Evolutionary conservation across 192 early-diverging fungal genomes (phyloP).

Genomic region (Linnemannia hyalina): DNA sequence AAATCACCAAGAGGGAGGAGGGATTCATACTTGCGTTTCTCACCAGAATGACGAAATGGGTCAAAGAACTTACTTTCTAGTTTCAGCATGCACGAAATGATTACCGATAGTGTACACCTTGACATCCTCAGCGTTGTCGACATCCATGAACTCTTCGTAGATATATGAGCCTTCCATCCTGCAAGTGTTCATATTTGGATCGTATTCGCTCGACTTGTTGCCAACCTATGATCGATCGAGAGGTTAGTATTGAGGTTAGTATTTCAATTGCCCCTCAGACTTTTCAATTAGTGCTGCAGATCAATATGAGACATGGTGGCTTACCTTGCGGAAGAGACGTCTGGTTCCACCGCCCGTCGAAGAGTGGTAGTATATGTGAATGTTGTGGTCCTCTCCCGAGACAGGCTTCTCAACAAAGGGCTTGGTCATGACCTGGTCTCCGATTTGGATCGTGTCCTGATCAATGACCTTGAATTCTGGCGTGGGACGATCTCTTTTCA

Average conservation of each 20-base stretch:
- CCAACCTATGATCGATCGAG: slow-evolving; percentile 67
- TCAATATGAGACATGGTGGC: neutral
- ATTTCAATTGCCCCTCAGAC: neutral
- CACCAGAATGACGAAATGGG: neutral
- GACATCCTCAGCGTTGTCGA: slow-evolving; percentile 94
- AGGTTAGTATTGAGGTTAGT: neutral
- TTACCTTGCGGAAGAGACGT: slow-evolving; percentile 81
- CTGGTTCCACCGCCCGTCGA: slow-evolving; percentile 84
- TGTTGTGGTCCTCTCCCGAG: slow-evolving; percentile 96
- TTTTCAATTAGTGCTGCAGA: neutral
- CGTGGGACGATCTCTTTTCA: slow-evolving; percentile 50
- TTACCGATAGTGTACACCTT: slow-evolving; percentile 96
- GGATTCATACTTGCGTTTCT: neutral
- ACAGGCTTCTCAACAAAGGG: slow-evolving; percentile 99
- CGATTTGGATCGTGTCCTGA: slow-evolving; percentile 77
- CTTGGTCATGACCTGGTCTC: slow-evolving; percentile 78
- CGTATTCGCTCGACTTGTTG: slow-evolving; percentile 95
- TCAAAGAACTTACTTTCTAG: slow-evolving; percentile 77
- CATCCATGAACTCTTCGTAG: slow-evolving; percentile 94
- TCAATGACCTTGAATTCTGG: slow-evolving; percentile 62
- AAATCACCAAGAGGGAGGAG: neutral
- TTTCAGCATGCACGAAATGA: slow-evolving; percentile 91
- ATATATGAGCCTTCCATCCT: slow-evolving; percentile 86
- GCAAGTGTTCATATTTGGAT: slow-evolving; percentile 71
- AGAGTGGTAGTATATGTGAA: slow-evolving; percentile 92